Evolutionary conservation across 2,329 filamentous ascomycete genomes (phyloP).

Genomic region (Penicillium griseofulvum): DNA sequence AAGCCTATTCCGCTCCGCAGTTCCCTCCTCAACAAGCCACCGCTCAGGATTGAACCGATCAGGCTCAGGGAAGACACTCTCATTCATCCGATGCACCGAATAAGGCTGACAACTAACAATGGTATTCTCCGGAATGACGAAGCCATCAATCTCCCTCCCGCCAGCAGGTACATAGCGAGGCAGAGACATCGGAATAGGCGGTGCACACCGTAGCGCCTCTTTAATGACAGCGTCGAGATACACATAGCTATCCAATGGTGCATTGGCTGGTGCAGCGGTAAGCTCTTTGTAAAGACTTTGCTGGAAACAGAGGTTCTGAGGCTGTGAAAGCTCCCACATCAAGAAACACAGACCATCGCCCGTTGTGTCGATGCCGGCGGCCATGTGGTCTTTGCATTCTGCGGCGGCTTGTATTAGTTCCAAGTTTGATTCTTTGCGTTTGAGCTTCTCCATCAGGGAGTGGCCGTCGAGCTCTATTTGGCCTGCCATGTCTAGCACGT

Average conservation of each 20-base stretch:
- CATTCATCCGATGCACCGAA: constrained; percentile 34
- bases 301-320: constrained; percentile 54
- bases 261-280: constrained; percentile 36
- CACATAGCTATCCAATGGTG: constrained; percentile 43
- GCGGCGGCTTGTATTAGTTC: constrained; percentile 59
- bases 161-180: constrained; percentile 44
- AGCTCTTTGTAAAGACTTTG: constrained; percentile 55
- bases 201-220: constrained; percentile 59
- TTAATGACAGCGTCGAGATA: constrained; percentile 64
- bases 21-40: constrained; percentile 36
- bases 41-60: constrained; percentile 33
- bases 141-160: constrained; percentile 43
- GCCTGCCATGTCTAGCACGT: constrained; percentile 55
- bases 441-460: constrained; percentile 60
- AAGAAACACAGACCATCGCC: constrained; percentile 68
- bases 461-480: constrained; percentile 51
- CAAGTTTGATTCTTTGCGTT: constrained; percentile 50
- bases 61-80: constrained; percentile 31
- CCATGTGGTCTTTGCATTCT: constrained; percentile 70
- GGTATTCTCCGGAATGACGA: constrained; percentile 33
- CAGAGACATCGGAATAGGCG: constrained; percentile 53
- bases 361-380: constrained; percentile 69
- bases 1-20: constrained; percentile 48
- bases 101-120: constrained; percentile 43
- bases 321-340: constrained; percentile 68